Evolutionary conservation across 768 basidiomycete genomes (phyloP).

Genomic region (Hygrocybe coccinea): DNA sequence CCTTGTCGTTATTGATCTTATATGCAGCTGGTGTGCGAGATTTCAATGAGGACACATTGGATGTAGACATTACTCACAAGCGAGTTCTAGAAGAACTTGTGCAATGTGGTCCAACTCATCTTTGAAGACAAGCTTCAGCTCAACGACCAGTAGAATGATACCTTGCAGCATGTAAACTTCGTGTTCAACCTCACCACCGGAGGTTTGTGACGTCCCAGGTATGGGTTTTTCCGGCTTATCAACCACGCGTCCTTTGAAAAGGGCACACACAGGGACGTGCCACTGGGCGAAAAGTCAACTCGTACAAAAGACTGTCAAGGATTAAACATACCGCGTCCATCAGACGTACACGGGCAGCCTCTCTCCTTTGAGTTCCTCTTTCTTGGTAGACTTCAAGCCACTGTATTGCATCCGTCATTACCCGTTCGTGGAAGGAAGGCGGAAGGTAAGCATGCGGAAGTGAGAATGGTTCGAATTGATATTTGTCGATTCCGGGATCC

Average conservation of each 20-base stretch:
- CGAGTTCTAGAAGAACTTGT: not conserved
- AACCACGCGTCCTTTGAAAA: conserved; percentile 5
- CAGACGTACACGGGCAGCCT: not conserved
- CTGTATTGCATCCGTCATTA: not conserved
- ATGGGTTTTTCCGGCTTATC: not conserved
- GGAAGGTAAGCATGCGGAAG: not conserved
- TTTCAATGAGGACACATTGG: not conserved
- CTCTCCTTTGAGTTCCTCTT: conserved; percentile 2
- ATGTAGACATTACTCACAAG: not conserved
- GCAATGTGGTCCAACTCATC: conserved; percentile 2
- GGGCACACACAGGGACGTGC: conserved; percentile 5
- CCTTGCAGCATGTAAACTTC: conserved; percentile 1
- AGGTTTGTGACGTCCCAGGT: not conserved
- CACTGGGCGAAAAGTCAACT: not conserved
- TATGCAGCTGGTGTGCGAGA: conserved; percentile 1
- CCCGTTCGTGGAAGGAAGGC: conserved; percentile 1
- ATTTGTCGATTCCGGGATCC: not conserved
- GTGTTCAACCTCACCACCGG: conserved; percentile 4
- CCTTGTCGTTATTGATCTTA: not conserved
- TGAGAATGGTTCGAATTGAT: not conserved
- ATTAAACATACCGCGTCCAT: conserved; percentile 1
- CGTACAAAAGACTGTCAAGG: not conserved
- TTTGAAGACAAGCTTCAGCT: conserved; percentile 2
- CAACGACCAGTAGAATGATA: conserved; percentile 1
- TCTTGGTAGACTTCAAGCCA: conserved; percentile 1